These are phyloP conservation scores for Starmerella ratchasimensis DNA, from an alignment of 805 yeast genomes.

Conservation along the genomic window DNA sequence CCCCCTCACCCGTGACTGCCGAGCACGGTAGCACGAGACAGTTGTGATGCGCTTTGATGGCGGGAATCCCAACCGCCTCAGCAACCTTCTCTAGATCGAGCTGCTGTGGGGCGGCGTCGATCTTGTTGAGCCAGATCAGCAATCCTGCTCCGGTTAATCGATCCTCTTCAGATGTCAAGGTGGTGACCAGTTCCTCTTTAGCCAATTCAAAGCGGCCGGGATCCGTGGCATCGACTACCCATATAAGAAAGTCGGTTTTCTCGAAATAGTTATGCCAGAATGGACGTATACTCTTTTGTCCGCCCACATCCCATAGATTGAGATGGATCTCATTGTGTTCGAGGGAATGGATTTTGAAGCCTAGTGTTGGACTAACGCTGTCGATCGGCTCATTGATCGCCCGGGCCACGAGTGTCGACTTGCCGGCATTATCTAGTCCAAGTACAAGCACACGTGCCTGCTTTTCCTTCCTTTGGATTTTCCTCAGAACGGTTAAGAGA, in stretches of 20 bases:
- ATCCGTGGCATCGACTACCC: conserved; percentile 70
- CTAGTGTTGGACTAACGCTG: conserved; percentile 75
- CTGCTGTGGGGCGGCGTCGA: conserved; percentile 32
- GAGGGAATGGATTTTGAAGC: conserved; percentile 65
- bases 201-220: conserved; percentile 52
- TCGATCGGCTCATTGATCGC: conserved; percentile 38
- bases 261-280: conserved; percentile 94
- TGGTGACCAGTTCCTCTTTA: conserved; percentile 45
- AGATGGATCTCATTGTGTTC: conserved; percentile 23
- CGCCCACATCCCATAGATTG: conserved; percentile 69
- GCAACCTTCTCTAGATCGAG: conserved; percentile 14
- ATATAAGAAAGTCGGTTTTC: conserved; percentile 57
- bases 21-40: conserved; percentile 35
- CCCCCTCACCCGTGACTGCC: conserved; percentile 35
- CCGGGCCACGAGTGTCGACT: conserved; percentile 63
- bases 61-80: conserved; percentile 24
- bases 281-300: conserved; percentile 67
- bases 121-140: conserved; percentile 59
- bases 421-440: conserved; percentile 87
- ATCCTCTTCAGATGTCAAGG: conserved; percentile 42
- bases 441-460: conserved; percentile 63
- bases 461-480: conserved; percentile 66
- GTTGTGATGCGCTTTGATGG: conserved; percentile 29
- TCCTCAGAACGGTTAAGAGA: conserved; percentile 58
- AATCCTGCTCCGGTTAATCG: conserved; percentile 55